Conservation (phyloP, 2,329 filamentous ascomycete genomes). For the Celoporthe dispersa region DNA sequence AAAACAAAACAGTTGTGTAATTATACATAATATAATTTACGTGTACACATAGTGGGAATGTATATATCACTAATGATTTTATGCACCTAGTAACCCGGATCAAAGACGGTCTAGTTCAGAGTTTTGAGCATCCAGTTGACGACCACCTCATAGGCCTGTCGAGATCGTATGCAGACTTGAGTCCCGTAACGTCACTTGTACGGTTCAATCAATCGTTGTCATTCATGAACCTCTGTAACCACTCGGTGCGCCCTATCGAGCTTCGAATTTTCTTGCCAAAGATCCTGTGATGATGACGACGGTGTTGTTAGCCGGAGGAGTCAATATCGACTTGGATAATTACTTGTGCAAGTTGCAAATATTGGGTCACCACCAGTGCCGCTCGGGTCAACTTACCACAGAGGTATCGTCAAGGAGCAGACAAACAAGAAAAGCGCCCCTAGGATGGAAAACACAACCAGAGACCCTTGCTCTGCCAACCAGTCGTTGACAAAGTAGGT, state of each 20-base stretch:
- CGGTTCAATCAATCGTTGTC: slow-evolving; percentile 25
- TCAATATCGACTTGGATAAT: background rate
- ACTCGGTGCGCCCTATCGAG: slow-evolving; percentile 47
- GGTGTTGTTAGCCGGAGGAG: slow-evolving; percentile 6
- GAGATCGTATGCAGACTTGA: slow-evolving; percentile 29
- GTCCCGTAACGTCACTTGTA: no score
- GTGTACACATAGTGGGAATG: no score
- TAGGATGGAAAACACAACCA: slow-evolving; percentile 45
- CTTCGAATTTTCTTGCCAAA: slow-evolving; percentile 52
- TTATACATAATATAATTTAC: no score
- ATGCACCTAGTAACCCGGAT: no score
- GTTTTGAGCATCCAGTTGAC: background rate
- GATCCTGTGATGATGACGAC: slow-evolving; percentile 37
- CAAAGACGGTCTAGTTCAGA: no score
- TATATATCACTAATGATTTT: no score
- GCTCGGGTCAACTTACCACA: slow-evolving; percentile 41
- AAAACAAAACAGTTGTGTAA: background rate
- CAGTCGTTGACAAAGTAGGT: slow-evolving; percentile 50
- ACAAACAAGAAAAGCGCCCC: slow-evolving; percentile 49
- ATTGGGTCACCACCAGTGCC: background rate
- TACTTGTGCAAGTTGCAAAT: background rate
- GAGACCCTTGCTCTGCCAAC: slow-evolving; percentile 41
- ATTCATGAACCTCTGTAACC: slow-evolving; percentile 38
- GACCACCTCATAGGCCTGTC: background rate
- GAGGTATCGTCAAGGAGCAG: slow-evolving; percentile 49